Conservation (phyloP, 306 rosid species). For the Fragaria ananassa region DNA sequence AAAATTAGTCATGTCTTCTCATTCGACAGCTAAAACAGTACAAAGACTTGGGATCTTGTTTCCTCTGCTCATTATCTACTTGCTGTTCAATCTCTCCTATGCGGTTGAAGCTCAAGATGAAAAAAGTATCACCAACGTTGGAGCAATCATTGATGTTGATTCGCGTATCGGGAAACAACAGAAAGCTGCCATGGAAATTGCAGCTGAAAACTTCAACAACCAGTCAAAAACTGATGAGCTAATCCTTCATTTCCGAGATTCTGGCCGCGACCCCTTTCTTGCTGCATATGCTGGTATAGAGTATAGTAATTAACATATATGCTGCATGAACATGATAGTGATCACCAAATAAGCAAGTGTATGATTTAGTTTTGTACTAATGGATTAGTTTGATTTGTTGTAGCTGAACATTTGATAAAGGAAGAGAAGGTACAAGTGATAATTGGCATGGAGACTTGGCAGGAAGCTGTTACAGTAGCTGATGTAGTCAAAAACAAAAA, state of each 20-base stretch:
- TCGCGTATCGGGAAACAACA: slow-evolving; percentile 44
- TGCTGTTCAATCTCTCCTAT: too few relatives aligned
- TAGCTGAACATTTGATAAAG: slow-evolving; percentile 27
- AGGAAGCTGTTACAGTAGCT: slow-evolving; percentile 16
- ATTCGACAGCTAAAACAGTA: too few relatives aligned
- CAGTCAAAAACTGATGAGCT: slow-evolving; percentile 9
- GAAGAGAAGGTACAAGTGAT: slow-evolving; percentile 17
- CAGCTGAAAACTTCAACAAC: slow-evolving; percentile 33
- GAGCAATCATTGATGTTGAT: slow-evolving; percentile 36
- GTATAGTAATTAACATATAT: neutral
- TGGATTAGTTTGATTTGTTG: neutral
- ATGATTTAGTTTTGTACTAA: neutral
- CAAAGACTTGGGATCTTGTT: too few relatives aligned
- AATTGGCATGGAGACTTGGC: slow-evolving; percentile 30
- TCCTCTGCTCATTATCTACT: too few relatives aligned
- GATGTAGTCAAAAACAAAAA: slow-evolving; percentile 10
- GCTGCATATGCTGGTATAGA: slow-evolving; percentile 21
- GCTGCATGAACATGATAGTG: neutral
- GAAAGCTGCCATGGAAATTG: slow-evolving; percentile 46
- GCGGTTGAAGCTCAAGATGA: neutral
- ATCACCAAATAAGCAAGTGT: too few relatives aligned
- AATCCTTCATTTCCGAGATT: slow-evolving; percentile 10
- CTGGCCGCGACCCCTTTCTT: slow-evolving; percentile 4
- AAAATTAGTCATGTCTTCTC: neutral
- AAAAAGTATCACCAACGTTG: slow-evolving; percentile 22